Evolutionary conservation across 768 basidiomycete species (phyloP), one percentile per base, ranked within the genome.

Genomic region (Suillus occidentalis): DNA sequence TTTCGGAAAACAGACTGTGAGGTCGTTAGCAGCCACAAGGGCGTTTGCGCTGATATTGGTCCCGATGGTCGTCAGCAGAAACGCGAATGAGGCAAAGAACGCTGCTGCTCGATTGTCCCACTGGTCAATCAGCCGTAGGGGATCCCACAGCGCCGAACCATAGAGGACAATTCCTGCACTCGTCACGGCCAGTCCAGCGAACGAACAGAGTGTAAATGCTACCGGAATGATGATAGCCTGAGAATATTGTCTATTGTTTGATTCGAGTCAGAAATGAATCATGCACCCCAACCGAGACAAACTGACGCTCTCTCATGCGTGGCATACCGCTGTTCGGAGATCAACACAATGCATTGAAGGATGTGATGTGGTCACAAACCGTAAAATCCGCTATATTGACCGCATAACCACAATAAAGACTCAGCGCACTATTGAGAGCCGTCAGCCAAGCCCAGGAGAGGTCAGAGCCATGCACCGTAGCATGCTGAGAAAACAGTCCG

Each of bases 381-480:
- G 93, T 93, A 71, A 96, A 94, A 76, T 96, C 94, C 2, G 93
- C 89, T 64, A 94, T 92, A 70, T 94, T 94, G 67, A 91, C 88
- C 0, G 88, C 83, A 16, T 91, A 77, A 10, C 89, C 91, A 5
- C 88, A 78, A 75, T 89, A 95, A 66, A 86, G 84, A 0, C 91
- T 92, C 25, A 95, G 76, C 2, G 89, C 89, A 61, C 89, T 87
- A 72, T 94, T 95, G 65, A 97, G 71, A 0, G 88, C 86, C 61
- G 82, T 82, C 57, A 97, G 77, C 91, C 91, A 95, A 3, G 85
- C 90, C 89, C 91, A 93, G n/a, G 83, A 82, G 57, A 88, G 78
- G 34, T 78, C 75, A 65, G 82, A 81, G 7, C 87, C 91, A 20
- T 71, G 76, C n/a, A 89, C 68, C 9, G 76, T 77, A 0, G 88